Base-by-base conservation (phyloP, 2,329 filamentous ascomycete genomes). In the Thelonectria discophora region DNA sequence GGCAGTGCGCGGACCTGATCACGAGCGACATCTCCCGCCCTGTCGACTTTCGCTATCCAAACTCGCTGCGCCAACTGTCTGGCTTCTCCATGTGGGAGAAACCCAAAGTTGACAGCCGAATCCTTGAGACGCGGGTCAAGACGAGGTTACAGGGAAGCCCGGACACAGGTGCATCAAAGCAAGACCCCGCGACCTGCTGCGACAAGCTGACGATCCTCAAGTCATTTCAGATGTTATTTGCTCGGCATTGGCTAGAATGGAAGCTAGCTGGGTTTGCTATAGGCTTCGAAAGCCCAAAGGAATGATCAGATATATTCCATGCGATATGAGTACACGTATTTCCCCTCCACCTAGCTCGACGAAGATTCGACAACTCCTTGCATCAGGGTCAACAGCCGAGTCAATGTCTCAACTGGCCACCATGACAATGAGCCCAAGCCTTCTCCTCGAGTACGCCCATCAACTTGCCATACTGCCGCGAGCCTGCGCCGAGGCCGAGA, bases 11-110 rank as follows among this genome's bases (percentile, higher is more conserved):
- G 1, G 68, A 74, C 12, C 40, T 59, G 1, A 60, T 74, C 32
- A 73, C 70, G 0, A 67, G 66, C 12, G 70, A 75, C 13, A 20
- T 73, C 2, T 73, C 70, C 0, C 63, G 71, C 0, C 53, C 66
- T 0, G 71, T 70, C 0, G 68, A 73, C 32, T 75, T 75, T 67
- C 59, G 71, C 2, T 67, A 58, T 30, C 62, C 67, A 2, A 59
- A 65, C 20, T 66, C 65, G 0, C 53, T 74, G 5, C 43, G 66
- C 3, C 73, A 73, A n/a, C 21, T 75, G 0, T 43, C 58, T 0
- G 65, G 62, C 0, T 72, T 64, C 37, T 42, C 63, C 1, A 54
- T 53, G 5, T 74, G 72, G 73, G 48, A 55, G 10, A 63, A 45
- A 2, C 49, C 60, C 2, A 40, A 12, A 2, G 40, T 60, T 27